Evolutionary conservation across 176 grass and related monocot genomes (phyloP).

Genomic region (Eleusine coracana): DNA sequence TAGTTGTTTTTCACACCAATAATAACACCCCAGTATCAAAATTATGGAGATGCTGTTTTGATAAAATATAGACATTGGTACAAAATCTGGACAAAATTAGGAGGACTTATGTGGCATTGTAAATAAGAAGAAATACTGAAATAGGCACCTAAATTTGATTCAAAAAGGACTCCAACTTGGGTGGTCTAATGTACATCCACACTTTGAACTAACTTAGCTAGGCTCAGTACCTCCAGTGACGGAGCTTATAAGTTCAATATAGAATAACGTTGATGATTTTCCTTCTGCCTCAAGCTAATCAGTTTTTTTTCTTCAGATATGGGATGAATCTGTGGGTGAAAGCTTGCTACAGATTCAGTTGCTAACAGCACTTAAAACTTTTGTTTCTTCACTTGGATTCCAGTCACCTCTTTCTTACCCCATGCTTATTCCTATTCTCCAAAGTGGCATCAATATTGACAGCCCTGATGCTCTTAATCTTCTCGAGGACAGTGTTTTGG

Average conservation of each 20-base stretch:
- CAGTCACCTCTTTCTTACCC: slow-evolving; percentile 83
- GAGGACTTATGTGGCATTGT: not conserved
- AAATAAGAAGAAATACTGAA: not conserved
- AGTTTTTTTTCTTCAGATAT: slow-evolving; percentile 62
- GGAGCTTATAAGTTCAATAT: not conserved
- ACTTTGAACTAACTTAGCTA: not conserved
- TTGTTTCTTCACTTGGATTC: slow-evolving; percentile 82
- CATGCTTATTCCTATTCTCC: slow-evolving; percentile 88
- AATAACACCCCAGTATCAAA: slow-evolving; percentile 6
- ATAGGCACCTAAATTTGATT: not conserved
- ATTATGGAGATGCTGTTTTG: not conserved
- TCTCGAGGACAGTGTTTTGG: slow-evolving; percentile 93
- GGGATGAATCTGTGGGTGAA: slow-evolving; percentile 90
- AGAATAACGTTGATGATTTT: slow-evolving; percentile 36
- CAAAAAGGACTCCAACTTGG: not conserved
- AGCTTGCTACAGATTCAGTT: slow-evolving; percentile 96
- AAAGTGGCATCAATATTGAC: slow-evolving; percentile 81
- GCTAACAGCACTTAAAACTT: slow-evolving; percentile 83
- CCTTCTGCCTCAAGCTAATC: slow-evolving; percentile 38
- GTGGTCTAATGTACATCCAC: not conserved
- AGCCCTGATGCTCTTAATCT: slow-evolving; percentile 98
- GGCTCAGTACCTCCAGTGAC: not conserved
- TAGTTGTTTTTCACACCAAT: slow-evolving; percentile 20
- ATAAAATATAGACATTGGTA: not conserved
- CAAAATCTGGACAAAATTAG: not conserved